phyloP scores from a whole-genome alignment of 352 stramenopile species.

The Phytophthora rubi region DNA sequence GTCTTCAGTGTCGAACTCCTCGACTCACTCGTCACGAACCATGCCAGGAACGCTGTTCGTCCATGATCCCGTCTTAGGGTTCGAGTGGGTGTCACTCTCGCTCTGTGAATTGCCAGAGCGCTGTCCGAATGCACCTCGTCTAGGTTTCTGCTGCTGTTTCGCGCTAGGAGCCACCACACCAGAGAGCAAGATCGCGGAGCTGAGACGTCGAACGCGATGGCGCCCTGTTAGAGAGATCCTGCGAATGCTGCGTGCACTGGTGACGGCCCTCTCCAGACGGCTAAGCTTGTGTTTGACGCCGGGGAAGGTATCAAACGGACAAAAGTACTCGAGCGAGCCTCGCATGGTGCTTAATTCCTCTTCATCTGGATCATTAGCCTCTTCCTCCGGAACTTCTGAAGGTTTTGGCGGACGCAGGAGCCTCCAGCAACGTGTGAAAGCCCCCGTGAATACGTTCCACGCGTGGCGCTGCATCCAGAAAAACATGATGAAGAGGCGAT shows the following conservation, averaged over 20 bases:
- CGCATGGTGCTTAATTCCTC: slow-evolving; percentile 49
- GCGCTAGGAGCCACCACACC: slow-evolving; percentile 1
- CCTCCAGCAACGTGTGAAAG: slow-evolving; percentile 12
- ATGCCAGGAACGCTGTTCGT: slow-evolving; percentile 11
- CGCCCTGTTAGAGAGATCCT: slow-evolving; percentile 21
- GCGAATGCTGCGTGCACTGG: slow-evolving; percentile 2
- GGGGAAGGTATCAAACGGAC: slow-evolving; percentile 54
- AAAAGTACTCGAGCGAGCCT: slow-evolving; percentile 52
- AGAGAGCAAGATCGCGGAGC: slow-evolving; percentile 17
- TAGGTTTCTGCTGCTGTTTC: slow-evolving; percentile 9
- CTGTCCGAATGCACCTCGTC: slow-evolving; percentile 25
- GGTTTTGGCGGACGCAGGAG: background rate
- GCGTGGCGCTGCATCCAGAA: slow-evolving; percentile 49
- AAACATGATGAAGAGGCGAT: slow-evolving; percentile 50
- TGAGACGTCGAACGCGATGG: slow-evolving; percentile 23
- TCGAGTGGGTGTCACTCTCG: slow-evolving; percentile 7
- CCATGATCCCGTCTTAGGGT: slow-evolving; percentile 1
- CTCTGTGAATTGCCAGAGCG: slow-evolving; percentile 5
- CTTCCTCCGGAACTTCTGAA: slow-evolving; percentile 4
- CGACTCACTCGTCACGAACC: slow-evolving; percentile 13
- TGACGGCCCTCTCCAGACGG: background rate
- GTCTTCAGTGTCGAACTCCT: background rate
- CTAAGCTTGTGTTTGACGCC: slow-evolving; percentile 9
- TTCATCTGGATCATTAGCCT: slow-evolving; percentile 14
- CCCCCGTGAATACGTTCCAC: slow-evolving; percentile 38